Evolutionary conservation across 1,284 basidiomycete genomes (phyloP).

Genomic region (Phellinidium pouzarii): DNA sequence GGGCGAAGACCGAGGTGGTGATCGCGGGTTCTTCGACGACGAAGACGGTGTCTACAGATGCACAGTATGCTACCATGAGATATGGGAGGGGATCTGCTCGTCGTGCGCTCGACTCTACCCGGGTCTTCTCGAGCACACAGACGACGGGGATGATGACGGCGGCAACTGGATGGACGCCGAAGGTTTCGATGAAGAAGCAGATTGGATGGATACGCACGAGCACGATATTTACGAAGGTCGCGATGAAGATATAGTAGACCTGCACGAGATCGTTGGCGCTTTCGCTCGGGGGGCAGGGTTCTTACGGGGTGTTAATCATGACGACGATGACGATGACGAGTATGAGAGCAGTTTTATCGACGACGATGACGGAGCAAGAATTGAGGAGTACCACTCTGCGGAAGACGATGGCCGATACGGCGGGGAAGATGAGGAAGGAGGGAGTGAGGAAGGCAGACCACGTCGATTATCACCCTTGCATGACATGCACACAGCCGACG

Average conservation of each 20-base stretch:
- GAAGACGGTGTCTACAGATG: conserved; percentile 73
- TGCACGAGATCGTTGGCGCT: conserved; percentile 16
- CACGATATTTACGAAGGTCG: conserved; percentile 23
- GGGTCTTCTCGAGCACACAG: conserved; percentile 33
- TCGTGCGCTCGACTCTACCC: conserved; percentile 51
- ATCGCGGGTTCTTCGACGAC: conserved; percentile 55
- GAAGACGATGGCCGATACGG: neutral
- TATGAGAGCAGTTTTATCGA: conserved; percentile 33
- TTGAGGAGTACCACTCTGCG: conserved; percentile 13
- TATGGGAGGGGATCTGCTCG: conserved; percentile 58
- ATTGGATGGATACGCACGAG: conserved; percentile 33
- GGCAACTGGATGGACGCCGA: conserved; percentile 31
- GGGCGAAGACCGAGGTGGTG: conserved; percentile 18
- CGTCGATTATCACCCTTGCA: neutral
- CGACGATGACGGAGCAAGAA: conserved; percentile 20
- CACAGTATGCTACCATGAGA: conserved; percentile 66
- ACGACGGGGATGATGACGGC: conserved; percentile 30
- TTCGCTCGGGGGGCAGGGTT: neutral
- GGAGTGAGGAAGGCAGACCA: neutral
- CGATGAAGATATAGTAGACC: conserved; percentile 25
- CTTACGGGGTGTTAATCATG: conserved; percentile 2
- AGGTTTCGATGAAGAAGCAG: conserved; percentile 32
- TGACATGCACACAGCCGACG: neutral
- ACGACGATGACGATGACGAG: conserved; percentile 24
- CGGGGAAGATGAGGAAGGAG: neutral